Evolutionary conservation across 331 rosid species (phyloP).

Genomic region (Prunus yedoensis): DNA sequence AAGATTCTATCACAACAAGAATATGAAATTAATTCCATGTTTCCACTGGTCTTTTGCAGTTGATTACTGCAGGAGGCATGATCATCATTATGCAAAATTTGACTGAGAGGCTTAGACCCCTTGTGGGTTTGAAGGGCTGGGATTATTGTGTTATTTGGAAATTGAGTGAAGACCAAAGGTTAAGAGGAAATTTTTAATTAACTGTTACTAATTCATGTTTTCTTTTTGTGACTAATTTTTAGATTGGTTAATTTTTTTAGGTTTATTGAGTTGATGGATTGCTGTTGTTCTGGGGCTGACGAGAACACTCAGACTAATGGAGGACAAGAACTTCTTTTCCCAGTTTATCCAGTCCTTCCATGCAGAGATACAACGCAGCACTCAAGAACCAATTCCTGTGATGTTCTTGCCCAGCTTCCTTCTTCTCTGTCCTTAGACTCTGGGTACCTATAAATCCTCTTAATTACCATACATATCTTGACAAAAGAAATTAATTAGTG

Average conservation of each 20-base stretch:
- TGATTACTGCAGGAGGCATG: constrained; percentile 48
- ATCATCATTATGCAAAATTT: constrained; percentile 51
- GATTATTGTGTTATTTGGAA: constrained; percentile 48
- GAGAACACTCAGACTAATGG: constrained; percentile 42
- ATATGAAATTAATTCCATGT: constrained; percentile 16
- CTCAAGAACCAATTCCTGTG: constrained; percentile 56
- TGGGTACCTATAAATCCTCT: constrained; percentile 43
- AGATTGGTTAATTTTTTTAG: constrained; percentile 32
- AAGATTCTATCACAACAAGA: too few relatives aligned
- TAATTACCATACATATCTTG: too few relatives aligned
- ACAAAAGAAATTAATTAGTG: background rate
- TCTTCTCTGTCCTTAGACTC: constrained; percentile 62
- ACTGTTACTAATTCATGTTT: background rate
- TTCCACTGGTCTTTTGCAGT: constrained; percentile 12
- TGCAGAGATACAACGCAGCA: constrained; percentile 81
- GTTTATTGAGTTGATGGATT: constrained; percentile 72
- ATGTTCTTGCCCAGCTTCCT: constrained; percentile 63
- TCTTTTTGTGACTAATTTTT: constrained; percentile 10
- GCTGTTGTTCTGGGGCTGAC: constrained; percentile 83
- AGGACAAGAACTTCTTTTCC: constrained; percentile 59
- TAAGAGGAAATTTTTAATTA: too few relatives aligned
- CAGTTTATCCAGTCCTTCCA: constrained; percentile 48
- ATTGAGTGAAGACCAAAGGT: too few relatives aligned
- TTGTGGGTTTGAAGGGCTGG: constrained; percentile 77
- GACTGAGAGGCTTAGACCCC: constrained; percentile 69